A percentile compares a stretch with the other conserved stretches of the same genome.
Conservation (phyloP, 352 stramenopile species). For the Phytopythium mirpurense region DNA sequence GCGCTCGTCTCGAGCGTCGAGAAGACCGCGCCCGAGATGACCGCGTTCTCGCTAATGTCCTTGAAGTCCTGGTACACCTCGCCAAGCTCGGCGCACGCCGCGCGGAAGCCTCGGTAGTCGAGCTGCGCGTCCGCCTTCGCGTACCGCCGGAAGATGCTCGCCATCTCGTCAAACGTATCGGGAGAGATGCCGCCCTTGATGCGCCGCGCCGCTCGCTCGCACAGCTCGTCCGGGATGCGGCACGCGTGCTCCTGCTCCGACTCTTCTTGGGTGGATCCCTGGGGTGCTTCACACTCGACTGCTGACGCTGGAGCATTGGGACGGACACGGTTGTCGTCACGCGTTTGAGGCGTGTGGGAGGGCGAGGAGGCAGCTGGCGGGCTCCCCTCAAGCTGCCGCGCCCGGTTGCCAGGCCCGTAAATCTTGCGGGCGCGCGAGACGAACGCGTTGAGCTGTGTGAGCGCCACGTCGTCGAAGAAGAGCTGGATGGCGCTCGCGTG, state of each 20-base stretch:
- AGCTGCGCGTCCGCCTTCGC: slow-evolving; percentile 48
- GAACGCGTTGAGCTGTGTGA: slow-evolving; percentile 79
- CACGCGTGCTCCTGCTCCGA: not conserved
- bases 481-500: slow-evolving; percentile 78
- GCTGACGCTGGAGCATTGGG: no score
- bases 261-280: no score
- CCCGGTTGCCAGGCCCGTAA: slow-evolving; percentile 16
- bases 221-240: not conserved
- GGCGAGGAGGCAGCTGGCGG: not conserved
- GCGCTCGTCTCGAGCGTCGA: slow-evolving; percentile 60
- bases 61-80: slow-evolving; percentile 58
- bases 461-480: slow-evolving; percentile 82
- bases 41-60: slow-evolving; percentile 51
- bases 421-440: slow-evolving; percentile 59
- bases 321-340: no score
- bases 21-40: slow-evolving; percentile 67
- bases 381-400: not conserved
- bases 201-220: slow-evolving; percentile 11
- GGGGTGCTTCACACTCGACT: no score
- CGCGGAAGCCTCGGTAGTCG: slow-evolving; percentile 56
- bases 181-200: slow-evolving; percentile 48
- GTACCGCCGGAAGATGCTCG: slow-evolving; percentile 45
- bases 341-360: not conserved
- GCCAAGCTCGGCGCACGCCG: slow-evolving; percentile 52
- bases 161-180: slow-evolving; percentile 49